These are phyloP conservation scores for Apiospora saccharicola DNA, from an alignment of 2,329 filamentous ascomycete species.

Conservation along the genomic window DNA sequence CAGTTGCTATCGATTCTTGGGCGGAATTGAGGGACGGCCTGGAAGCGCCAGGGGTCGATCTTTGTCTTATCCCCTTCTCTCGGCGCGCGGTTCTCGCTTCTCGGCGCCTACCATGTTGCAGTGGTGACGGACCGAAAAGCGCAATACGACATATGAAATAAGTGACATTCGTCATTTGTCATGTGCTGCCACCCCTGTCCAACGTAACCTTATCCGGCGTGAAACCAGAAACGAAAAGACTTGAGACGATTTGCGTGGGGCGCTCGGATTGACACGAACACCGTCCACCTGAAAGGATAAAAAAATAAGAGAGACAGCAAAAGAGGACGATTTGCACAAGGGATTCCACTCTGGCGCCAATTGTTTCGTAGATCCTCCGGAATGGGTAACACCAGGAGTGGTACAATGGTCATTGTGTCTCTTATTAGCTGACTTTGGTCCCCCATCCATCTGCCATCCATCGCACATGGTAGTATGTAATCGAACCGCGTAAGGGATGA, in stretches of 20 bases:
- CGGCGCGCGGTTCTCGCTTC: not conserved
- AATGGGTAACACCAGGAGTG: not conserved
- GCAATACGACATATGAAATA: slow-evolving; percentile 9
- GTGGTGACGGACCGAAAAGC: slow-evolving; percentile 1
- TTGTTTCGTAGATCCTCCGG: slow-evolving; percentile 29
- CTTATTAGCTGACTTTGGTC: not conserved
- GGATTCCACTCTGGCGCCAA: slow-evolving; percentile 9
- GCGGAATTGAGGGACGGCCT: not conserved
- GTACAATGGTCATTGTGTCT: not conserved
- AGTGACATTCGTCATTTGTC: slow-evolving; percentile 7
- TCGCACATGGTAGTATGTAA: not conserved
- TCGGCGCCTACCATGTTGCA: not conserved
- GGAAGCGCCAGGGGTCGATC: not conserved
- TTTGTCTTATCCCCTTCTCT: not conserved
- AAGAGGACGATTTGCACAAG: slow-evolving; percentile 12
- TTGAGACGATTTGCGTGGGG: slow-evolving; percentile 20
- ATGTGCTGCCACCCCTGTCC: slow-evolving; percentile 20
- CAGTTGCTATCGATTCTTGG: not conserved
- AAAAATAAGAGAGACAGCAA: not conserved
- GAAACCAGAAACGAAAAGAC: slow-evolving; percentile 28
- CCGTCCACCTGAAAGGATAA: not conserved
- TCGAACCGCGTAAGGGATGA: slow-evolving; percentile 1
- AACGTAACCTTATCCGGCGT: slow-evolving; percentile 21
- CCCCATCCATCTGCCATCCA: not conserved
- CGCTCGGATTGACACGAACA: not conserved